Conservation (phyloP, 2,329 filamentous ascomycete genomes). For the Neofusicoccum sp. region DNA sequence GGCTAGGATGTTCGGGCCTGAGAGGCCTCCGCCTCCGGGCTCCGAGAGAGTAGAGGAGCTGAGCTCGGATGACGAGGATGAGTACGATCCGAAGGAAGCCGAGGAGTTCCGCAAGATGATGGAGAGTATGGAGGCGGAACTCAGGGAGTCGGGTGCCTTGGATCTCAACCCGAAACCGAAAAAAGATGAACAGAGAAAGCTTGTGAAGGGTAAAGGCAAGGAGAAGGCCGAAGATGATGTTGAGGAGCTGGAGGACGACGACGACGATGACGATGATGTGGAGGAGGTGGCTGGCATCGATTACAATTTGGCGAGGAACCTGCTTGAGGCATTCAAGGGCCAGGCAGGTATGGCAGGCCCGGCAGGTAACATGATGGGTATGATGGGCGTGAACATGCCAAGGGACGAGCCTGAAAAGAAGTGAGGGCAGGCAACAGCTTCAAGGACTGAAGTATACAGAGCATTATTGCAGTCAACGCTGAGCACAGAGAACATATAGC, state of each 20-base stretch:
- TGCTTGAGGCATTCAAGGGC: slow-evolving; percentile 89
- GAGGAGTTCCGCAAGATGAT: slow-evolving; percentile 67
- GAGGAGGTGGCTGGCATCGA: slow-evolving; percentile 69
- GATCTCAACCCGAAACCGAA: slow-evolving; percentile 40
- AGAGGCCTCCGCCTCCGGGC: slow-evolving; percentile 19
- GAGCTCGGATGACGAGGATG: slow-evolving; percentile 31
- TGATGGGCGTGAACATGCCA: slow-evolving; percentile 83
- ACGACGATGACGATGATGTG: slow-evolving; percentile 56
- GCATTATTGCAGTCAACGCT: too few species aligned
- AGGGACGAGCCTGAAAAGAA: slow-evolving; percentile 62
- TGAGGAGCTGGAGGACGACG: slow-evolving; percentile 36
- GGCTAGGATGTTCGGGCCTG: slow-evolving; percentile 19
- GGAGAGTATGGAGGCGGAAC: slow-evolving; percentile 71
- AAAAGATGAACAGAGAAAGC: slow-evolving; percentile 22
- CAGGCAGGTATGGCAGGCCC: slow-evolving; percentile 86
- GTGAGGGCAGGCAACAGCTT: not conserved
- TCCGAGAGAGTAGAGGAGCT: slow-evolving; percentile 41
- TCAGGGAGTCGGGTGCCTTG: slow-evolving; percentile 69
- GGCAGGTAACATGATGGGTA: slow-evolving; percentile 80
- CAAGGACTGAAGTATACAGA: not conserved
- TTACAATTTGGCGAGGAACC: slow-evolving; percentile 84
- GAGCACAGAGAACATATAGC: too few species aligned
- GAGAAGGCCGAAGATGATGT: slow-evolving; percentile 32
- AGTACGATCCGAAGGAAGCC: slow-evolving; percentile 54
- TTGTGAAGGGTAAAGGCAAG: slow-evolving; percentile 32